These are phyloP conservation scores for Suhomyces xylopsoci DNA, from an alignment of 805 yeast genomes.

Conservation along the genomic window DNA sequence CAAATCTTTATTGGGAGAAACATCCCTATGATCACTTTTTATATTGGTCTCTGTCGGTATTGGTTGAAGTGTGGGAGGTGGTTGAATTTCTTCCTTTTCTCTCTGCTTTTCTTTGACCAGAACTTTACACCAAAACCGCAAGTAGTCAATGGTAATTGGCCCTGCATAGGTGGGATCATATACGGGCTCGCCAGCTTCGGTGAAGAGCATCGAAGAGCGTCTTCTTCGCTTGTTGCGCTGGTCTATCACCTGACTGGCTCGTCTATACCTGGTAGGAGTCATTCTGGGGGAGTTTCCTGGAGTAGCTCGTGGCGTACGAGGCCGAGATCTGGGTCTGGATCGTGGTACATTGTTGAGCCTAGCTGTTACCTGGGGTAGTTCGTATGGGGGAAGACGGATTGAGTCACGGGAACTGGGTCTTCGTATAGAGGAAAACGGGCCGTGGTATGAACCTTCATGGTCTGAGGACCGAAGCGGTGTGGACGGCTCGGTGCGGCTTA, in stretches of 20 bases:
- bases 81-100: slow-evolving; percentile 2
- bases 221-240: slow-evolving; percentile 12
- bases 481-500: slow-evolving; percentile 15
- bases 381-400: slow-evolving; percentile 22
- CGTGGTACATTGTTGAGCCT: slow-evolving; percentile 2
- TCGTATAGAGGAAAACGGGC: slow-evolving; percentile 5
- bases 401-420: slow-evolving; percentile 5
- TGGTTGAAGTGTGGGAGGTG: neutral
- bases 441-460: too few relatives aligned
- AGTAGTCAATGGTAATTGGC: slow-evolving; percentile 35
- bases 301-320: slow-evolving; percentile 2
- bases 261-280: slow-evolving; percentile 1
- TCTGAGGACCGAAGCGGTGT: slow-evolving; percentile 13
- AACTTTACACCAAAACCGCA: slow-evolving; percentile 33
- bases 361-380: slow-evolving; percentile 16
- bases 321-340: slow-evolving; percentile 1
- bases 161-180: slow-evolving; percentile 34
- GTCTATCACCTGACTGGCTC: slow-evolving; percentile 8
- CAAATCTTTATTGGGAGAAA: slow-evolving; percentile 20
- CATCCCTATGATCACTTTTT: neutral
- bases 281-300: neutral
- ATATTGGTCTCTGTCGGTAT: neutral
- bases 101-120: slow-evolving; percentile 16
- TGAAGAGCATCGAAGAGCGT: slow-evolving; percentile 25
- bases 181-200: slow-evolving; percentile 19